Evolutionary conservation across 495 filamentous ascomycete species (phyloP).

Genomic region (Penicillium samsonianum): DNA sequence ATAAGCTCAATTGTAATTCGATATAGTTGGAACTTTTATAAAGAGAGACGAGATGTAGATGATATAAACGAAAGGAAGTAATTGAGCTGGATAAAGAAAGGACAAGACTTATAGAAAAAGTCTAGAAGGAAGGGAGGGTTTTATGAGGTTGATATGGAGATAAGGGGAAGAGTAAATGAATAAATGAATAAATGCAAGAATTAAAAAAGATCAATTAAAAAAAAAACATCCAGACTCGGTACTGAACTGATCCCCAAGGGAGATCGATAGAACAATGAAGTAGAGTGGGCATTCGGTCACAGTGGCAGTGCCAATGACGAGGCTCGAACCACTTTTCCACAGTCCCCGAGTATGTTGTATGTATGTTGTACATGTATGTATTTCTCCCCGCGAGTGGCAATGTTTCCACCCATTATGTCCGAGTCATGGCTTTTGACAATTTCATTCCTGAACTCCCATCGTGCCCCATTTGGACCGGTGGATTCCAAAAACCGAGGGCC

Average conservation of each 20-base stretch:
- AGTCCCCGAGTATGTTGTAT: conserved; percentile 7
- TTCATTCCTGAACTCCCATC: conserved; percentile 12
- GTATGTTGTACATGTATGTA: no score
- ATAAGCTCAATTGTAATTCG: conserved; percentile 12
- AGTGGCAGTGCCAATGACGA: conserved; percentile 22
- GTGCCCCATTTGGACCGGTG: neutral
- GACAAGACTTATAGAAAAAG: conserved; percentile 31
- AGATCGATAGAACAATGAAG: conserved; percentile 19
- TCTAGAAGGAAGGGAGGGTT: conserved; percentile 30
- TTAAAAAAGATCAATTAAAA: conserved; percentile 16
- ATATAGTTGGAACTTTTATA: neutral
- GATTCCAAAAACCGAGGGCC: neutral
- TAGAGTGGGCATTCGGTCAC: conserved; percentile 24
- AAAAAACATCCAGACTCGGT: conserved; percentile 10
- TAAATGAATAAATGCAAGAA: conserved; percentile 5
- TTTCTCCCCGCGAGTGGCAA: conserved; percentile 30
- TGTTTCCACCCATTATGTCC: conserved; percentile 17
- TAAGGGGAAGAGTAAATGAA: conserved; percentile 18
- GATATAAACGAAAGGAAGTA: conserved; percentile 2
- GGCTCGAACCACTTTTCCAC: conserved; percentile 16
- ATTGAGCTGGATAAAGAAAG: conserved; percentile 23
- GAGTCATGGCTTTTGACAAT: conserved; percentile 11
- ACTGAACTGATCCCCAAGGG: conserved; percentile 11
- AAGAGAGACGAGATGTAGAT: conserved; percentile 4
- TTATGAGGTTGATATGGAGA: conserved; percentile 21